Evolutionary conservation across 768 basidiomycete species (phyloP), one percentile per base, ranked within the genome.

Genomic region (Pleurotus tuber-regium): DNA sequence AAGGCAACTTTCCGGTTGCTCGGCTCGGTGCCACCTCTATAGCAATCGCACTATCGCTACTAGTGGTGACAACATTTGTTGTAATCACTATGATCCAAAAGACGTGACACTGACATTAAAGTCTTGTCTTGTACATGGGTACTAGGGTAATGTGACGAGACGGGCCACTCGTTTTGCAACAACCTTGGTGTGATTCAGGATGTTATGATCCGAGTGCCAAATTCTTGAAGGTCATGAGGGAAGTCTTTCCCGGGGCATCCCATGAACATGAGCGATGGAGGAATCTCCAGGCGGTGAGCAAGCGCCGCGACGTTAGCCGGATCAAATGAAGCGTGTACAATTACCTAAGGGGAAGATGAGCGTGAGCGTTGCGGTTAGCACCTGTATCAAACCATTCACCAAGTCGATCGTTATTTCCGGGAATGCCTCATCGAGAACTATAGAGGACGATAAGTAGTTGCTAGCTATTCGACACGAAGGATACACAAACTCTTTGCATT

Each of bases 331-430:
- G 66, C 74, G 28, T 72, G 61, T 1, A 82, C 70, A 1, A 82
- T 61, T 24, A 81, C 64, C 81, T 82, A 52, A 4, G 53, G 31
- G 31, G 26, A 30, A 5, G 21, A 30, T 30, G 29, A 49, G 11
- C 36, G 12, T 6, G 10, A 41, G 12, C 26, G n/a, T 12, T 4
- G 39, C 3, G 42, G 52, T 12, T 47, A 16, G 10, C 9, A 31
- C 2, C n/a, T 25, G 46, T 11, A 11, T n/a, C 33, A n/a, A n/a
- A 35, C n/a, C 23, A 59, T 72, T 36, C 51, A 84, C 81, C 38
- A 84, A 66, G 58, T 85, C 84, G 30, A 86, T 69, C 0, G 84
- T 86, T 9, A 83, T 77, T 51, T 80, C 66, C 0, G 85, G 84
- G 59, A 86, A 87, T 1, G 78, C 82, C 63, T 70, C 66, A 39